These are phyloP conservation scores for Ilyonectria mors-panacis DNA, from an alignment of 2,329 filamentous ascomycete species.

Conservation along the genomic window DNA sequence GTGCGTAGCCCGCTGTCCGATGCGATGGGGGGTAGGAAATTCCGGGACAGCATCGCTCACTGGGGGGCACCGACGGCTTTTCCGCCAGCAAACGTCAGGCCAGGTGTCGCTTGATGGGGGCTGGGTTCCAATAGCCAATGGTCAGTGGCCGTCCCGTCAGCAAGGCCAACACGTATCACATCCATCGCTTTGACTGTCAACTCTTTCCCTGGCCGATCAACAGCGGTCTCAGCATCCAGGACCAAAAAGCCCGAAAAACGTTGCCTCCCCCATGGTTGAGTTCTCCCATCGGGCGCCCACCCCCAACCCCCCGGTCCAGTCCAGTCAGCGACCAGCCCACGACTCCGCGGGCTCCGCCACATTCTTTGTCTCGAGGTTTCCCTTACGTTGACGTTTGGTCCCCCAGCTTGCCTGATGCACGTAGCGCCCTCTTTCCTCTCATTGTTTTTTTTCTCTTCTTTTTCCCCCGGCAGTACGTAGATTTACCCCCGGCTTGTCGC, in stretches of 20 bases:
- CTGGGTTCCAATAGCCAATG: neutral
- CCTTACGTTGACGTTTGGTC: slow-evolving; percentile 34
- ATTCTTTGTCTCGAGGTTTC: slow-evolving; percentile 31
- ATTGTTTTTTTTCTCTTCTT: slow-evolving; percentile 19
- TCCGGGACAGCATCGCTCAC: neutral
- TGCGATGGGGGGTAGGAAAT: slow-evolving; percentile 3
- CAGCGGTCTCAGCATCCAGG: no score
- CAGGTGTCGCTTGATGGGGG: slow-evolving; percentile 6
- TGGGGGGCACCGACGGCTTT: neutral
- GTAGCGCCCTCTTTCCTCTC: slow-evolving; percentile 20
- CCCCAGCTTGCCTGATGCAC: slow-evolving; percentile 2
- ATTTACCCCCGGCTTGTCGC: slow-evolving; percentile 17
- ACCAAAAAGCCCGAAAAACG: neutral
- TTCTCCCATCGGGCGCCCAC: slow-evolving; percentile 12
- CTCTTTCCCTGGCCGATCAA: neutral
- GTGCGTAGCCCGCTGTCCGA: neutral
- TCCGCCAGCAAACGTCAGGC: neutral
- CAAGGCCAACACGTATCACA: neutral
- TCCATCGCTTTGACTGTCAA: neutral
- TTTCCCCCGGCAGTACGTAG: slow-evolving; percentile 10
- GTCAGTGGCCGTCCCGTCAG: neutral
- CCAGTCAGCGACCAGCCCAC: slow-evolving; percentile 26
- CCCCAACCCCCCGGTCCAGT: slow-evolving; percentile 33
- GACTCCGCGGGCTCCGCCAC: slow-evolving; percentile 29
- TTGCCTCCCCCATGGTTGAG: slow-evolving; percentile 1